A percentile compares a stretch with the other conserved stretches of the same genome.
phyloP scores from a whole-genome alignment of 2,329 filamentous ascomycete genomes.

The Trichophyton mentagrophytes region DNA sequence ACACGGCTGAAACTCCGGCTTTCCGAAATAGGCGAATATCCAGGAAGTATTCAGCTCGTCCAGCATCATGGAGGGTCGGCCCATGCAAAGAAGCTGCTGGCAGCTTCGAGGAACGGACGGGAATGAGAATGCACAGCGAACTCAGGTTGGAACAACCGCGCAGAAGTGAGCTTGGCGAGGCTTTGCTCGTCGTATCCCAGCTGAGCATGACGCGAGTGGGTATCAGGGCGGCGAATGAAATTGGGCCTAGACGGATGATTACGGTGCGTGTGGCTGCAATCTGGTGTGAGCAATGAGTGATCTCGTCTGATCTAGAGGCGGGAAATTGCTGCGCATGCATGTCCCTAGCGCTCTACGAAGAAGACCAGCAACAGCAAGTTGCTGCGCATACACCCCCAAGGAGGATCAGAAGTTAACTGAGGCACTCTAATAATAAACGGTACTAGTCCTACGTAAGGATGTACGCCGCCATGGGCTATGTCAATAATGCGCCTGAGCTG shows the following conservation, averaged over 20 bases:
- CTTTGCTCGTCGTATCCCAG: slow-evolving; percentile 1
- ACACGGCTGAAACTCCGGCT: neutral
- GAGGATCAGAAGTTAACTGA: neutral
- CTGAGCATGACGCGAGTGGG: neutral
- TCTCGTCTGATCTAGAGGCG: neutral
- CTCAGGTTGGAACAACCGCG: neutral
- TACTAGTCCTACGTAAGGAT: neutral
- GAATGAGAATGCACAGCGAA: neutral
- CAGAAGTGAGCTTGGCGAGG: neutral
- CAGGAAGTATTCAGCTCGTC: neutral
- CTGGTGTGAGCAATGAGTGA: neutral
- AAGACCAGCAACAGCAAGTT: neutral
- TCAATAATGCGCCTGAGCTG: neutral
- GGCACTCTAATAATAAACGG: neutral
- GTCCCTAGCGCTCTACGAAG: neutral
- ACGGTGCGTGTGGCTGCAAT: neutral
- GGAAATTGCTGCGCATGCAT: neutral
- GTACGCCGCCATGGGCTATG: neutral
- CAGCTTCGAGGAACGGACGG: neutral
- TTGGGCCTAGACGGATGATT: neutral
- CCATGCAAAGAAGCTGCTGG: neutral
- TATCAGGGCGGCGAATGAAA: neutral
- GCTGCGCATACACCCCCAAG: neutral
- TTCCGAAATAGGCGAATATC: neutral
- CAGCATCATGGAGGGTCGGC: neutral